Base-by-base conservation (phyloP, 176 grass and related monocot species). In the Carex pumila region DNA sequence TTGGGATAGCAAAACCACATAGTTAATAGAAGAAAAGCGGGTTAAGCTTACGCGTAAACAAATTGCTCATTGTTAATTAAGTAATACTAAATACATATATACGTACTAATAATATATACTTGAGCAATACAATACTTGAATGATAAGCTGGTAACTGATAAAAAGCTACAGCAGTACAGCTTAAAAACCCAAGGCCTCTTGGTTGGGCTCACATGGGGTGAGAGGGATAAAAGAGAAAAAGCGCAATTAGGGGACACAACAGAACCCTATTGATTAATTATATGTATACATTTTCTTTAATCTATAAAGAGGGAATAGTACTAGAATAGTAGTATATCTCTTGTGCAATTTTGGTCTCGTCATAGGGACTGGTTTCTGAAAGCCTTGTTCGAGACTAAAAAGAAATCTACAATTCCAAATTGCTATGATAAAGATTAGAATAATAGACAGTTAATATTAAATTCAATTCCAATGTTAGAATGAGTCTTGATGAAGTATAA, bases 111-210 rank as follows among this genome's bases (percentile, higher is more conserved):
- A 82, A 83, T 43, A 73, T 61, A 81, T 41, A 59, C 19, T 84
- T 85, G 85, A 86, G 63, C 13, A 2, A 41, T 45, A 70, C 66
- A 71, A 71, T 71, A 71, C 67, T 71, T 41, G 73, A 71, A 79
- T 39, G 37, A 39, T 55, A 68, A 69, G 76, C 66, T 29, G 30
- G 72, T 85, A 89, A 91, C 86, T 82, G 65, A 85, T 65, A 47
- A 83, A 88, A 50, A 58, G 49, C 81, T 32, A 29, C 81, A 89
- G 92, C 87, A 78, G 73, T 31, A 64, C 89, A 94, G 92, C 89
- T 83, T 55, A 65, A 86, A 88, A 84, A 89, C 59, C 39, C 71
- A 82, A 85, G 74, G 61, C 82, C 25, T 65, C 72, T 76, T 86
- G 70, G 31, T 76, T 86, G 70, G 31, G 50, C n/a, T 86, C 90